Evolutionary conservation across 176 grass and related monocot species (phyloP), one percentile per base, ranked within the genome.

Genomic region (Hyparrhenia diplandra): DNA sequence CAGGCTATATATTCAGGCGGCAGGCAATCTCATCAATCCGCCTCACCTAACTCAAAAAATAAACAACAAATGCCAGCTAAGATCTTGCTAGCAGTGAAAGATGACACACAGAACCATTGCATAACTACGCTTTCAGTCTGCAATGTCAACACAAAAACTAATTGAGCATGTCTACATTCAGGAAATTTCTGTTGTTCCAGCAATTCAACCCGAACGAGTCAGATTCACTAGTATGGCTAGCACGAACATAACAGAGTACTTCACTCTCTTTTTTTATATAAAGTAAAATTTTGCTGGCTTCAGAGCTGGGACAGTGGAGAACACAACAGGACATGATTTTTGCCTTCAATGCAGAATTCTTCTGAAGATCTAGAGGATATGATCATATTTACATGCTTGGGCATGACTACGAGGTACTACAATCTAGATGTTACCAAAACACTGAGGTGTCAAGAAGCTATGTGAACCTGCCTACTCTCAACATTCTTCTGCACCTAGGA

Each of bases 401-500:
- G 42, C 43, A 89, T 27, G 21, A 66, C 24, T 2, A 52, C 23
- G 60, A 42, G 61, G 71, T 40, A 64, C 54, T 75, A 28, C 40
- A 84, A 77, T 20, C 6, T 35, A 64, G 40, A 43, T 35, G 12
- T 57, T 58, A 39, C 40, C 25, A 30, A 79, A 20, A 42, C 11
- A 45, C 34, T n/a, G 6, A 64, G 31, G 17, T 12, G n/a, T 47
- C 21, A 45, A 64, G 17, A 80, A 76, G 27, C 64, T 45, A 85
- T 52, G 5, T 5, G 16, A 76, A 76, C 57, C 71, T 71, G 34
- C 34, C 55, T 77, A 82, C 8, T 45, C 10, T 47, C 51, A 85
- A 86, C 67, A 45, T 52, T 49, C 32, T 52, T 62, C n/a, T 27
- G 47, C 37, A 55, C 72, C 87, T 89, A 87, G 21, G 81, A 87